Base-by-base conservation (phyloP, 805 yeast species). In the Candida arabinofermentans region DNA sequence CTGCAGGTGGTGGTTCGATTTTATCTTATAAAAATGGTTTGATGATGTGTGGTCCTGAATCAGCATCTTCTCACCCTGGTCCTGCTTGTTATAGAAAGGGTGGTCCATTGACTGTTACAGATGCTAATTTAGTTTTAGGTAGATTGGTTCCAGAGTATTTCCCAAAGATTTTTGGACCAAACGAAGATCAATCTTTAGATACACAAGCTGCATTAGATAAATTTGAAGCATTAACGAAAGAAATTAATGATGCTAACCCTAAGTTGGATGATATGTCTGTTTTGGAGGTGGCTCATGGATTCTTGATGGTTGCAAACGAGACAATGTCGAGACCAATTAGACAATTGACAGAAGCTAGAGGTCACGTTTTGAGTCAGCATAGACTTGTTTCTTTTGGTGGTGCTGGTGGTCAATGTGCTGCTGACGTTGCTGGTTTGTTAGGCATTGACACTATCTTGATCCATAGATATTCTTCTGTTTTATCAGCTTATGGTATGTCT, bases 361-460 rank as follows among this genome's bases (percentile, higher is more conserved):
- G 96, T 4, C 79, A 80, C 55, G 71, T 76, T 32, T 72, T 80
- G 0, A 59, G 83, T 8, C 67, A 74, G 9, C 96, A 88, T 59
- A 66, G 83, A 43, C 64, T 88, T 44, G 95, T 89, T 1, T 75
- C 91, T 2, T 88, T 88, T 64, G 96, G 96, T 36, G 96, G 96
- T 37, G 95, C 95, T 21, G 96, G 96, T 40, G 96, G 96, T 8
- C 96, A 88, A 63, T 90, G 86, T 61, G 90, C 93, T 2, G 80
- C 77, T 37, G 80, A 85, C 8, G 80, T 88, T 27, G 95, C 95
- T 1, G 71, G 76, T 43, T 71, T 75, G 21, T 68, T 88, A 46
- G 89, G 89, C 8, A 83, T 88, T 36, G 59, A 69, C 10, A 75
- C 78, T 23, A 84, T 88, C 7, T 62, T 86, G 26, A 81, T 85